Conservation (phyloP, 345 rosid genomes). For the Tarenaya hassleriana region DNA sequence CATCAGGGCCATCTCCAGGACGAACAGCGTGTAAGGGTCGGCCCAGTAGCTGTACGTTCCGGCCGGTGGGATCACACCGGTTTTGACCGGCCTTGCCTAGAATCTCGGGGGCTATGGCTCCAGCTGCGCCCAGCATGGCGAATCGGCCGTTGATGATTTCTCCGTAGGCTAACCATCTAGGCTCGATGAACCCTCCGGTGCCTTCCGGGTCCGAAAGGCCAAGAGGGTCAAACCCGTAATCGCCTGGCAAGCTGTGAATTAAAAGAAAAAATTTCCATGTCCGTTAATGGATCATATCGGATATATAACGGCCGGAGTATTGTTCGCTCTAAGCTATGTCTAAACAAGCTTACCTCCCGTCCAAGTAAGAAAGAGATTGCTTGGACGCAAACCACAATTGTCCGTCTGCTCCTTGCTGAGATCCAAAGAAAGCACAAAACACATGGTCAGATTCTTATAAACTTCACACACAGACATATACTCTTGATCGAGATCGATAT, state of each 20-base stretch:
- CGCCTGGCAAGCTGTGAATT: background rate
- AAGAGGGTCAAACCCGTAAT: slow-evolving; percentile 57
- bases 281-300: background rate
- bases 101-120: slow-evolving; percentile 87
- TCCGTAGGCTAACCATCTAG: slow-evolving; percentile 91
- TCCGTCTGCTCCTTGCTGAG: slow-evolving; percentile 84
- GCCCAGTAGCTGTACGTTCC: slow-evolving; percentile 98
- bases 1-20: slow-evolving; percentile 88
- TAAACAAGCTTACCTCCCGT: slow-evolving; percentile 60
- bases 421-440: slow-evolving; percentile 15
- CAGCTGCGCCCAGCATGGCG: slow-evolving; percentile 82
- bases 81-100: slow-evolving; percentile 74
- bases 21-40: slow-evolving; percentile 77
- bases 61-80: slow-evolving; percentile 96
- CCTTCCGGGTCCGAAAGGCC: slow-evolving; percentile 99
- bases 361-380: slow-evolving; percentile 87
- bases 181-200: slow-evolving; percentile 93
- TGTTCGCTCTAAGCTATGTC: too few relatives aligned
- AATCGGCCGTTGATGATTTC: slow-evolving; percentile 79
- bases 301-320: background rate
- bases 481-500: background rate
- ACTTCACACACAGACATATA: background rate
- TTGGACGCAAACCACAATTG: slow-evolving; percentile 91
- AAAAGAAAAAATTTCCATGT: background rate
- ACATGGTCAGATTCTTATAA: background rate